Evolutionary conservation across 345 rosid genomes (phyloP).

Genomic region (Melaleuca alternifolia): DNA sequence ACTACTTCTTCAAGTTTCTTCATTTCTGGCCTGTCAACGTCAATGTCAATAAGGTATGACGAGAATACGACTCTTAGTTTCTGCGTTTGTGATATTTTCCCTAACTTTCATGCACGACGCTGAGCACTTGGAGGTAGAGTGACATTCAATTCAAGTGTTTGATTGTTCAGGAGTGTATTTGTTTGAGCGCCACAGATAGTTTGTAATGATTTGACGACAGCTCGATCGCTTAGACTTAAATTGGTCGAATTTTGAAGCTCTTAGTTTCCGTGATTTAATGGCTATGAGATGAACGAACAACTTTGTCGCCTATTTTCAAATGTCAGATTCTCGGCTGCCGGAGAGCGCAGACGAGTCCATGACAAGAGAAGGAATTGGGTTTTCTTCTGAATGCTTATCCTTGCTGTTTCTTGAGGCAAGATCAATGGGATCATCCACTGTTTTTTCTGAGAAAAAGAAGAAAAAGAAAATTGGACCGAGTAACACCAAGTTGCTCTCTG

Average conservation of each 20-base stretch:
- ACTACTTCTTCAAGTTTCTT: conserved; percentile 52
- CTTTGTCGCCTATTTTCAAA: not conserved
- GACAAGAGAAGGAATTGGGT: not conserved
- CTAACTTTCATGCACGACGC: not conserved
- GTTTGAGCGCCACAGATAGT: not conserved
- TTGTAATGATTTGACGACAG: not conserved
- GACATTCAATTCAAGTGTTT: not conserved
- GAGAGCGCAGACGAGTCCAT: not conserved
- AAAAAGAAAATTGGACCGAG: not conserved
- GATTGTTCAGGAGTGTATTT: not conserved
- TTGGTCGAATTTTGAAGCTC: not conserved
- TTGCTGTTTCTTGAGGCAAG: not conserved
- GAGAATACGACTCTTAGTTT: not conserved
- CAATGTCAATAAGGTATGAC: conserved; percentile 52
- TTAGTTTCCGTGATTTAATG: not conserved
- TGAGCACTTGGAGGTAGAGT: not conserved
- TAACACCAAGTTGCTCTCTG: not conserved
- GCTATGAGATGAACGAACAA: not conserved
- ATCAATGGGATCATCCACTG: not conserved
- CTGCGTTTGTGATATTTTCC: not conserved
- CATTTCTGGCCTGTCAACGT: conserved; percentile 62
- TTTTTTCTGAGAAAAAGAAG: not conserved
- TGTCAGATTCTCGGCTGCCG: not conserved
- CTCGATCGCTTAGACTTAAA: not conserved
- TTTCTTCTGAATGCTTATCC: not conserved